Evolutionary conservation across 192 early-diverging fungal genomes (phyloP), one percentile per base, ranked within the genome.

Genomic region (Funneliformis geosporum): DNA sequence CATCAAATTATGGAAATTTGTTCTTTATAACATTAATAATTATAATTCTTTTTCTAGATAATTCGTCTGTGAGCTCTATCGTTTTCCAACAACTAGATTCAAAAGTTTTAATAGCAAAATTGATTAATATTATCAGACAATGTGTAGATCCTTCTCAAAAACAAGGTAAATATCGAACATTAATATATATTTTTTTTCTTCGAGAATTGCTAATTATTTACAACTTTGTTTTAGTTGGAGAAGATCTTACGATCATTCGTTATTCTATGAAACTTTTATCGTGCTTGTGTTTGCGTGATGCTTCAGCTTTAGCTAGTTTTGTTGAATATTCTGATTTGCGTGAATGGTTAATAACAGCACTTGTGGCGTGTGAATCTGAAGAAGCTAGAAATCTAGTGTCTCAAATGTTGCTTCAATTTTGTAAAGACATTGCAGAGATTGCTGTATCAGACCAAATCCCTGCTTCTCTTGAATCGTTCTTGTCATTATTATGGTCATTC

Each of bases 171-270:
- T 42, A n/a, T 18, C 4, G 23, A 25, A 60, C 50, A 38, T 8
- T 39, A 65, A 18, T 76, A 7, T n/a, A n/a, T 33, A 2, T 33
- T 33, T 33, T 33, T 33, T 33, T 33, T 33, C 33, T 2, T 33
- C 33, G 33, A 33, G 33, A 33, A 70, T 25, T 12, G 4, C 5
- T 69, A 18, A 39, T 67, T 25, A 25, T 27, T 27, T 50, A 44
- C 5, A 60, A 14, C 39, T 14, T 74, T 40, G 11, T 64, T 64
- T 40, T 67, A 81, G 80, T 70, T 27, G 61, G 66, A 25, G 80
- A 81, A 55, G 80, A 81, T 23, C 23, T 81, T 14, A 65, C 50
- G 16, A 81, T 76, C 9, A 76, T 81, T 40, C 50, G 50, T 68
- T 33, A 81, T 40, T 40, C 80, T 25, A 76, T 59, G 33, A 81